phyloP scores from a whole-genome alignment of 2,329 filamentous ascomycete genomes.

The Colletotrichum navitas region DNA sequence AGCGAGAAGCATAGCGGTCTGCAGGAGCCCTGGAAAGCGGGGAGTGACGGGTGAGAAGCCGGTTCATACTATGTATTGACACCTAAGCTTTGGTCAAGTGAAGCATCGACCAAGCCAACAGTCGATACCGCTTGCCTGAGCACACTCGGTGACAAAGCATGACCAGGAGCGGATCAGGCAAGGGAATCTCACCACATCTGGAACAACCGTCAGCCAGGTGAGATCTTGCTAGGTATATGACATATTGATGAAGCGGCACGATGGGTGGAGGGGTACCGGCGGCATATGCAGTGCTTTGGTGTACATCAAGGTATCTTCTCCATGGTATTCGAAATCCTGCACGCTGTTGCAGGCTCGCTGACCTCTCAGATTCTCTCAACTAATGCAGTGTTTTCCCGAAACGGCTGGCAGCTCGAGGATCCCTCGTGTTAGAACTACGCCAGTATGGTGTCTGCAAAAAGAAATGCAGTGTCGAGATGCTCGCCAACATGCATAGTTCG shows the following conservation, averaged over 20 bases:
- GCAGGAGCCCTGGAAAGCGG: conserved; percentile 38
- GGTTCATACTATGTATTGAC: conserved; percentile 14
- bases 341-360: conserved; percentile 33
- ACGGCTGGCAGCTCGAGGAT: conserved; percentile 24
- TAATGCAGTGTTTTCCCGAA: conserved; percentile 39
- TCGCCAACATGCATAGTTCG: conserved; percentile 14
- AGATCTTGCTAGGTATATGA: not conserved
- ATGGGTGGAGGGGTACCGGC: not conserved
- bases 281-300: conserved; percentile 21
- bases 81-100: not conserved
- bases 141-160: not conserved
- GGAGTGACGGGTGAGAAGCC: conserved; percentile 33
- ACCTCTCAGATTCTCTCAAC: conserved; percentile 25
- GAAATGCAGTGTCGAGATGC: conserved; percentile 16
- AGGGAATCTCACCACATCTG: not conserved
- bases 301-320: conserved; percentile 29
- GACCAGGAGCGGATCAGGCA: not conserved
- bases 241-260: conserved; percentile 13
- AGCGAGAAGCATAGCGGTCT: conserved; percentile 27
- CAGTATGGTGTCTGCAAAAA: conserved; percentile 3
- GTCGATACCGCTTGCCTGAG: not conserved
- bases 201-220: not conserved
- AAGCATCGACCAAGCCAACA: not conserved
- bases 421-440: conserved; percentile 17
- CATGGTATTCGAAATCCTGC: conserved; percentile 33